Evolutionary conservation across 2,329 filamentous ascomycete species (phyloP).

Genomic region (Xylaria multiplex): DNA sequence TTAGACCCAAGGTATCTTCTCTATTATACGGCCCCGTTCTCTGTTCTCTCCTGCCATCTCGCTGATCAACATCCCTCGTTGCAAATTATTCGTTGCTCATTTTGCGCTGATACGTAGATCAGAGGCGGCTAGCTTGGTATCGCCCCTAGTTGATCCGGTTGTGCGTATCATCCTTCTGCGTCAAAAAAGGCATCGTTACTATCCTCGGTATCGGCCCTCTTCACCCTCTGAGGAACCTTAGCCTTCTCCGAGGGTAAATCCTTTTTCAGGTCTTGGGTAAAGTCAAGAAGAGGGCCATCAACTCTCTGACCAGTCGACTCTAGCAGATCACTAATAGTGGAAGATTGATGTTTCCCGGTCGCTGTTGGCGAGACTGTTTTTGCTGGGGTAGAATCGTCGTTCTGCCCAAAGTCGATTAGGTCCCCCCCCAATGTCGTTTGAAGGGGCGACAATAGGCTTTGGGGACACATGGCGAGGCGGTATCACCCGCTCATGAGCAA

Average conservation of each 20-base stretch:
- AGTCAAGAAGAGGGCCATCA: conserved; percentile 65
- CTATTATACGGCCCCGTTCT: not conserved
- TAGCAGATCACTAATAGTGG: conserved; percentile 58
- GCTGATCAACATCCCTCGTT: not conserved
- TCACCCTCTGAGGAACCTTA: conserved; percentile 39
- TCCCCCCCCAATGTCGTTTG: conserved; percentile 49
- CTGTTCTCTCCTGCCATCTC: not conserved
- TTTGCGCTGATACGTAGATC: not conserved
- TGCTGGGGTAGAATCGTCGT: conserved; percentile 45
- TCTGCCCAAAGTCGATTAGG: conserved; percentile 68
- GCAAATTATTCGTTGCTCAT: not conserved
- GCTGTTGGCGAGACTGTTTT: conserved; percentile 11
- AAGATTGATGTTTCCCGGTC: conserved; percentile 14
- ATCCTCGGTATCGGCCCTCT: conserved; percentile 50
- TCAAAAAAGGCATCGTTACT: conserved; percentile 56
- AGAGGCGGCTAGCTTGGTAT: not conserved
- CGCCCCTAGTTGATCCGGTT: not conserved
- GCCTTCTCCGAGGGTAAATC: conserved; percentile 52
- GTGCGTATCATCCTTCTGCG: conserved; percentile 46
- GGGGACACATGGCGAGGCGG: conserved; percentile 61
- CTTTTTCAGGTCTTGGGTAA: conserved; percentile 64
- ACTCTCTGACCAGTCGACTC: conserved; percentile 59
- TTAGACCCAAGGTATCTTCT: not conserved
- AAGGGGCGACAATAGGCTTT: conserved; percentile 30
- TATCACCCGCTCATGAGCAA: conserved; percentile 61